phyloP scores from a whole-genome alignment of 1,284 basidiomycete species.

The Tilletia walkeri region DNA sequence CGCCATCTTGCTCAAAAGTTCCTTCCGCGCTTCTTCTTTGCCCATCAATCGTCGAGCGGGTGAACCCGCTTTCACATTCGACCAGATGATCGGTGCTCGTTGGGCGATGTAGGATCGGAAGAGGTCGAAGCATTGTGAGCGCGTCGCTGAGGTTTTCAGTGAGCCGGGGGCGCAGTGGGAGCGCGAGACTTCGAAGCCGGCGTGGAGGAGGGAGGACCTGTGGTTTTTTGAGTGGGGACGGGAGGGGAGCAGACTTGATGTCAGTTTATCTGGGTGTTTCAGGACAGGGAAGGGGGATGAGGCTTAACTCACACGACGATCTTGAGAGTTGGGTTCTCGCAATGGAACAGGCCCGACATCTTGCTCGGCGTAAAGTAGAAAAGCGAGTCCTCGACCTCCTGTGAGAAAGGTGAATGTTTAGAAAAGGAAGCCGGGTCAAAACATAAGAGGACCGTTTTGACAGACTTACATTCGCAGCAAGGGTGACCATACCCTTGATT shows the following conservation, averaged over 20 bases:
- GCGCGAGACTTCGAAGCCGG: conserved; percentile 77
- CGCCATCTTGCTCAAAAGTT: conserved; percentile 59
- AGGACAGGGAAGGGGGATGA: conserved; percentile 29
- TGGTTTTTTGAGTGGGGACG: not conserved
- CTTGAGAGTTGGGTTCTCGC: conserved; percentile 43
- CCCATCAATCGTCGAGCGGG: conserved; percentile 68
- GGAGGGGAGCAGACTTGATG: not conserved
- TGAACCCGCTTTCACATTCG: conserved; percentile 62
- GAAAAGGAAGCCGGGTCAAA: too few species aligned
- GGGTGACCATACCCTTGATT: conserved; percentile 92
- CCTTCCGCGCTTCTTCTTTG: conserved; percentile 61
- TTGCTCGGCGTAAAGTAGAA: conserved; percentile 91
- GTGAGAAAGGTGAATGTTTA: too few species aligned
- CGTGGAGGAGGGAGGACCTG: conserved; percentile 83
- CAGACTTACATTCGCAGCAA: conserved; percentile 67
- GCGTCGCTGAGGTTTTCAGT: conserved; percentile 81
- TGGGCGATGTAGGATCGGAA: conserved; percentile 71
- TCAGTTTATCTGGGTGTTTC: not conserved
- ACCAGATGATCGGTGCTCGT: conserved; percentile 75
- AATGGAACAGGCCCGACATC: conserved; percentile 78
- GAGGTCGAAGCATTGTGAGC: conserved; percentile 74
- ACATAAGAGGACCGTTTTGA: not conserved
- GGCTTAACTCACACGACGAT: conserved; percentile 18
- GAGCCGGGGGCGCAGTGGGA: conserved; percentile 87
- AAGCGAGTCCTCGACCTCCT: conserved; percentile 72